A percentile compares a stretch with the other conserved stretches of the same genome.
These are phyloP conservation scores for Colletotrichum echinochloae DNA, from an alignment of 2,329 filamentous ascomycete genomes.

Conservation along the genomic window DNA sequence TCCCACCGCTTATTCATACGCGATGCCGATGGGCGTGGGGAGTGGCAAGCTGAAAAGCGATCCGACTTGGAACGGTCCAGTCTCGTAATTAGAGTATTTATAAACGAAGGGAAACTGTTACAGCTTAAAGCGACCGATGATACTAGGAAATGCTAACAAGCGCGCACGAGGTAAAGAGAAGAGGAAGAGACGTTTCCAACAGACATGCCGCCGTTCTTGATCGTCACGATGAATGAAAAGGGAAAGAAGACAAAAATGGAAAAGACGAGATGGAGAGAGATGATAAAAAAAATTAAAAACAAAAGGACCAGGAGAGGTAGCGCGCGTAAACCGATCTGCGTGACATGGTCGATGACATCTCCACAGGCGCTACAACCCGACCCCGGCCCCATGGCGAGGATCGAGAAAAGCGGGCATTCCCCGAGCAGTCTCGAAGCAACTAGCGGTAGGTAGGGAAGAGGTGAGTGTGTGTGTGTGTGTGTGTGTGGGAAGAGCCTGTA, in stretches of 20 bases:
- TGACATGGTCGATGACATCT: slow-evolving; percentile 37
- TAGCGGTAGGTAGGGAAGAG: neutral
- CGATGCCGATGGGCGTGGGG: neutral
- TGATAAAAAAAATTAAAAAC: neutral
- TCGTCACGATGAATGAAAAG: neutral
- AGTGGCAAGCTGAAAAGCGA: neutral
- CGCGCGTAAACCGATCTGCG: slow-evolving; percentile 15
- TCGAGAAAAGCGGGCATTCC: slow-evolving; percentile 16
- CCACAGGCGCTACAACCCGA: slow-evolving; percentile 33
- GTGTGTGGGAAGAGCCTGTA: neutral
- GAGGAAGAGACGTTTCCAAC: neutral
- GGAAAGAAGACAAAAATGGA: neutral
- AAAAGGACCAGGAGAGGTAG: neutral
- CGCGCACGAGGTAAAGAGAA: neutral
- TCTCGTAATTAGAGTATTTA: neutral
- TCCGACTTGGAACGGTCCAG: neutral
- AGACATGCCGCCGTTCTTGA: neutral
- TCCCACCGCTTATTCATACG: neutral
- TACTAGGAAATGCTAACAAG: neutral
- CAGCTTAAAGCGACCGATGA: neutral
- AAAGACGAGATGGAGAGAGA: too few species aligned
- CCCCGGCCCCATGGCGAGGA: slow-evolving; percentile 29
- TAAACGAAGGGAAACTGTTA: too few species aligned
- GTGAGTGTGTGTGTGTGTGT: neutral
- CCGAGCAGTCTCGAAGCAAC: slow-evolving; percentile 15